A percentile compares a stretch with the other conserved stretches of the same genome.
These are phyloP conservation scores for Chytridiales sp. DNA, from an alignment of 371 early-diverging fungal genomes.

Conservation along the genomic window DNA sequence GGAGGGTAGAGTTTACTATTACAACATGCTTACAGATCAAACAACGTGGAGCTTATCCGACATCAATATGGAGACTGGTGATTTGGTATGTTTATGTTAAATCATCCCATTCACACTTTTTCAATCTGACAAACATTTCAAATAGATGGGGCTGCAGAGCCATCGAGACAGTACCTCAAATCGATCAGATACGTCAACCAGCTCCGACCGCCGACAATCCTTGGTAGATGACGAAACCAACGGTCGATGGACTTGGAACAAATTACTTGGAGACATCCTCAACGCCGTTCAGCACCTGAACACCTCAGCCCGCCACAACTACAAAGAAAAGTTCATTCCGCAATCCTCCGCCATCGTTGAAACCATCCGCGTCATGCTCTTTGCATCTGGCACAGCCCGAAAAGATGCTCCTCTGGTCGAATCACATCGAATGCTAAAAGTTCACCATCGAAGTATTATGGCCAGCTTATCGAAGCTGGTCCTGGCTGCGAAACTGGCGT, in stretches of 20 bases:
- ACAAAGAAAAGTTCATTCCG: constrained; percentile 42
- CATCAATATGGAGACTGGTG: constrained; percentile 39
- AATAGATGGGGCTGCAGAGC: constrained; percentile 11
- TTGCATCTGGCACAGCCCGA: constrained; percentile 40
- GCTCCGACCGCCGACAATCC: constrained; percentile 3
- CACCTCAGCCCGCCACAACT: constrained; percentile 52
- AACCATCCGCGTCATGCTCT: constrained; percentile 73
- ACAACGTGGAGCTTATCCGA: constrained; percentile 52
- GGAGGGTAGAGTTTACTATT: constrained; percentile 60
- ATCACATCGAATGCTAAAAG: constrained; percentile 32
- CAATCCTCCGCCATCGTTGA: constrained; percentile 65
- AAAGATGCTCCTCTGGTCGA: constrained; percentile 46
- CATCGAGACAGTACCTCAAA: constrained; percentile 10
- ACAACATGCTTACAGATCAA: constrained; percentile 57
- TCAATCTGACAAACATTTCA: not conserved
- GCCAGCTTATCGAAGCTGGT: constrained; percentile 78
- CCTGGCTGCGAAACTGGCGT: constrained; percentile 76
- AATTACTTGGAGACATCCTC: constrained; percentile 59
- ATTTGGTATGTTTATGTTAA: constrained; percentile 31
- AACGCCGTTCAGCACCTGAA: constrained; percentile 62
- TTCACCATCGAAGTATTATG: constrained; percentile 76
- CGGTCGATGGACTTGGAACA: constrained; percentile 56
- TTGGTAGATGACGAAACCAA: constrained; percentile 11
- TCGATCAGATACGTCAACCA: constrained; percentile 5
- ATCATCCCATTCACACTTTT: constrained; percentile 5